phyloP scores from a whole-genome alignment of 2,329 filamentous ascomycete genomes.

The Fusarium sp. region DNA sequence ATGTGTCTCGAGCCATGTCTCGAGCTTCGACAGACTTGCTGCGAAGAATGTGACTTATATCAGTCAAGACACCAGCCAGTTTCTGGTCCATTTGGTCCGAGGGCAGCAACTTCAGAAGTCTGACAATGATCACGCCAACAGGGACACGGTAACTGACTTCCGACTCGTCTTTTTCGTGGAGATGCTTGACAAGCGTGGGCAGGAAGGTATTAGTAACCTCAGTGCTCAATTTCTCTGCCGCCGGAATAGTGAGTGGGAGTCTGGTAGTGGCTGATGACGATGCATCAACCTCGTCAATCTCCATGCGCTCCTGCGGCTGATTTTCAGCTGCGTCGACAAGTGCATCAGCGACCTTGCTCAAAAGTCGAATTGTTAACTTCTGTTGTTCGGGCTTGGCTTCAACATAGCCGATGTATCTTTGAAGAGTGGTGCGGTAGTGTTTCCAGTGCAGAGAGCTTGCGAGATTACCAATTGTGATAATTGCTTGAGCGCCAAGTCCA shows the following conservation, averaged over 20 bases:
- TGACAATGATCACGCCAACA: slow-evolving; percentile 87
- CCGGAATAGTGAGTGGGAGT: slow-evolving; percentile 73
- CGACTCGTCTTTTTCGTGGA: slow-evolving; percentile 94
- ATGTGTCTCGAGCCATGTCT: slow-evolving; percentile 88
- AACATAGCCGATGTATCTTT: slow-evolving; percentile 84
- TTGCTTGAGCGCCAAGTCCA: slow-evolving; percentile 85
- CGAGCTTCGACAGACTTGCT: slow-evolving; percentile 89
- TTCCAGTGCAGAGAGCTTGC: slow-evolving; percentile 85
- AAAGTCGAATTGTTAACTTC: slow-evolving; percentile 84
- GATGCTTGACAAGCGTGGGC: slow-evolving; percentile 81
- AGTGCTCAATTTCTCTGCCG: slow-evolving; percentile 70
- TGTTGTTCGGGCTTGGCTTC: slow-evolving; percentile 82
- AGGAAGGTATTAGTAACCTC: slow-evolving; percentile 81
- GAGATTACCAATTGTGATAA: slow-evolving; percentile 79
- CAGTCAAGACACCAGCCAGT: slow-evolving; percentile 84
- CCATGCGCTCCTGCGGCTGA: slow-evolving; percentile 52
- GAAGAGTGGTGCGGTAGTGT: slow-evolving; percentile 85
- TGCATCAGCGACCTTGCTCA: slow-evolving; percentile 83
- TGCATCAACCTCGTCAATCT: slow-evolving; percentile 49
- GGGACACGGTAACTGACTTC: slow-evolving; percentile 93
- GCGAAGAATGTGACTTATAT: slow-evolving; percentile 91
- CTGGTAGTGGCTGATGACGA: slow-evolving; percentile 46
- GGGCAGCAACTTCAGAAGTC: slow-evolving; percentile 84
- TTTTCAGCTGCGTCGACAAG: slow-evolving; percentile 66
- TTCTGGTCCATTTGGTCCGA: slow-evolving; percentile 75